A percentile compares a stretch with the other conserved stretches of the same genome.
phyloP scores from a whole-genome alignment of 1,284 basidiomycete species.

The Leccinum pachyderme region DNA sequence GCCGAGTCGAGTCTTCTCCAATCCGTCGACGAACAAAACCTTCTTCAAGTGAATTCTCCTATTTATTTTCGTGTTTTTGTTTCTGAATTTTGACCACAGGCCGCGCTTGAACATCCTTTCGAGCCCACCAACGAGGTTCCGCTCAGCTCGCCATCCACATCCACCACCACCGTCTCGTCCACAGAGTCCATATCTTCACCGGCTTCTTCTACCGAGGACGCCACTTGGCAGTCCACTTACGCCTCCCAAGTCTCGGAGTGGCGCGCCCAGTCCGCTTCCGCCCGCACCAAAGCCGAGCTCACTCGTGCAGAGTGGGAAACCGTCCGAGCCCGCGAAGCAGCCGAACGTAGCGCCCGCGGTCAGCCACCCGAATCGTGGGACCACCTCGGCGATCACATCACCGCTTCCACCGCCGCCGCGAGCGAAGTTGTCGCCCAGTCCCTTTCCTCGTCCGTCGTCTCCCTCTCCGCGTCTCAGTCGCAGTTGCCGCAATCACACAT shows the following conservation, averaged over 20 bases:
- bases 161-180: background rate
- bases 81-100: slow-evolving; percentile 9
- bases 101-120: slow-evolving; percentile 28
- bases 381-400: slow-evolving; percentile 40
- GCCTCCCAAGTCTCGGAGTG: slow-evolving; percentile 69
- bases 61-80: background rate
- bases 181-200: background rate
- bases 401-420: slow-evolving; percentile 20
- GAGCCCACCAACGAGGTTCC: slow-evolving; percentile 25
- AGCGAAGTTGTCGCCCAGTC: slow-evolving; percentile 15
- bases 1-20: slow-evolving; percentile 25
- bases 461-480: slow-evolving; percentile 12
- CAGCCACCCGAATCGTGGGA: slow-evolving; percentile 52
- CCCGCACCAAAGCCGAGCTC: slow-evolving; percentile 71
- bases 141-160: slow-evolving; percentile 10
- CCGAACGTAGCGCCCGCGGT: slow-evolving; percentile 37
- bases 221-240: slow-evolving; percentile 61
- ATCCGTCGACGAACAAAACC: slow-evolving; percentile 22
- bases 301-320: slow-evolving; percentile 73
- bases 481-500: slow-evolving; percentile 39
- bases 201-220: slow-evolving; percentile 21
- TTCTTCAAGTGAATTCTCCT: slow-evolving; percentile 22
- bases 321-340: slow-evolving; percentile 31
- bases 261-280: slow-evolving; percentile 72
- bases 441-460: slow-evolving; percentile 19